Base-by-base conservation (phyloP, 139 green algal genomes). In the Haematococcus sp. region DNA sequence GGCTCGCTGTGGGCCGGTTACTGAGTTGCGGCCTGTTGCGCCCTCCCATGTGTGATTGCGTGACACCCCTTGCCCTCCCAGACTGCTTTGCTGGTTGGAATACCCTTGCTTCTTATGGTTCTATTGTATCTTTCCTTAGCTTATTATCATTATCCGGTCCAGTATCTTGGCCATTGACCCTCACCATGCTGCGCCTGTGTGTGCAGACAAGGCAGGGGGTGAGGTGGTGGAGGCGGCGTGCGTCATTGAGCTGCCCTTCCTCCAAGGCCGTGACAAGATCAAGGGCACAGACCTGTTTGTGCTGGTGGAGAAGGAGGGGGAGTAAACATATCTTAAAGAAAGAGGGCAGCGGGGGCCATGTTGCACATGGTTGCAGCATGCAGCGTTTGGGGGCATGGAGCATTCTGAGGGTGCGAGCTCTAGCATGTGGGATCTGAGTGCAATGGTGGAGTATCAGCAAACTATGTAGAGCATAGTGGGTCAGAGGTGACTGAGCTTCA, bases 221-320 rank as follows among this genome's bases (percentile, higher is more conserved):
- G 71, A 85, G 27, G 88, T 97, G 43, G 83, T 96, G 35, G 93
- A 96, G 76, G 85, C 86, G 4, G 93, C 87, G 0, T 91, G 84
- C 68, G 83, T 98, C 43, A 94, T 98, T 51, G 91, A 97, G 83
- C 79, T 98, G 56, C 92, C 93, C 25, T 88, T 92, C 34, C 83
- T 98, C 5, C 85, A 93, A 15, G 93, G 93, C 0, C 76, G 92
- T 11, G 71, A 83, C 13, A 96, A 95, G 80, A 81, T 98, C 31
- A 58, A 54, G 2, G 83, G 69, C 17, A 83, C 83, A 3, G 68
- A 81, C 11, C 78, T 98, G 30, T 94, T 88, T 78, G 86, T 93
- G 30, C 71, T 96, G 16, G 84, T 97, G 13, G 88, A 96, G 78
- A 97, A 96, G 79, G 90, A 96, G 68, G 91, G 85, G 2, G 63